A percentile compares a stretch with the other conserved stretches of the same genome.
Evolutionary conservation across 345 rosid species (phyloP).

Genomic region (Heritiera fomes): DNA sequence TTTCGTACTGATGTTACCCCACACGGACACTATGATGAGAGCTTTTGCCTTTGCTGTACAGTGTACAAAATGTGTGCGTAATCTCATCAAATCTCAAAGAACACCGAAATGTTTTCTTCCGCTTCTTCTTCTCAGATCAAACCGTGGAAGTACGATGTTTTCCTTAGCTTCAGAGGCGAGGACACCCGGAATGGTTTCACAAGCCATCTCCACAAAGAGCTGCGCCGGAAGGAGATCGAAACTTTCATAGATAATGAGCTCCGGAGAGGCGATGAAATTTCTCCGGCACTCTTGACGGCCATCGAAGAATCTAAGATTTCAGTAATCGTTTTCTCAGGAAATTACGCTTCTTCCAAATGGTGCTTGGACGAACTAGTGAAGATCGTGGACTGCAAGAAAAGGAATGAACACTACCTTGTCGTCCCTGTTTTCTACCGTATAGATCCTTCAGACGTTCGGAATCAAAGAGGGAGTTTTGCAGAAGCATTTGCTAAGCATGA

Average conservation of each 20-base stretch:
- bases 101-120: too few species aligned
- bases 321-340: constrained; percentile 32
- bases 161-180: constrained; percentile 31
- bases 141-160: constrained; percentile 26
- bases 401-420: constrained; percentile 29
- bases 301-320: constrained; percentile 27
- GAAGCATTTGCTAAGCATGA: constrained; percentile 29
- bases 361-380: constrained; percentile 36
- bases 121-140: too few species aligned
- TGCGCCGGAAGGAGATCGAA: constrained; percentile 29
- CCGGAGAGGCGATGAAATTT: constrained; percentile 15
- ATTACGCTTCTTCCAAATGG: constrained; percentile 30
- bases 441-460: constrained; percentile 30
- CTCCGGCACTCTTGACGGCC: constrained; percentile 27
- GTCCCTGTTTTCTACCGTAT: constrained; percentile 37
- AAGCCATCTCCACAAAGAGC: constrained; percentile 31
- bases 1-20: too few species aligned
- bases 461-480: constrained; percentile 34
- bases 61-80: too few species aligned
- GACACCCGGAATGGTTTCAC: constrained; percentile 34
- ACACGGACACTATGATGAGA: too few species aligned
- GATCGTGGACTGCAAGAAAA: constrained; percentile 28
- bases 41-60: too few species aligned
- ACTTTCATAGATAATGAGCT: constrained; percentile 27
- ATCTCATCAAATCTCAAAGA: too few species aligned